These are phyloP conservation scores for Biancaea sappan DNA, from an alignment of 306 rosid genomes.

Conservation along the genomic window DNA sequence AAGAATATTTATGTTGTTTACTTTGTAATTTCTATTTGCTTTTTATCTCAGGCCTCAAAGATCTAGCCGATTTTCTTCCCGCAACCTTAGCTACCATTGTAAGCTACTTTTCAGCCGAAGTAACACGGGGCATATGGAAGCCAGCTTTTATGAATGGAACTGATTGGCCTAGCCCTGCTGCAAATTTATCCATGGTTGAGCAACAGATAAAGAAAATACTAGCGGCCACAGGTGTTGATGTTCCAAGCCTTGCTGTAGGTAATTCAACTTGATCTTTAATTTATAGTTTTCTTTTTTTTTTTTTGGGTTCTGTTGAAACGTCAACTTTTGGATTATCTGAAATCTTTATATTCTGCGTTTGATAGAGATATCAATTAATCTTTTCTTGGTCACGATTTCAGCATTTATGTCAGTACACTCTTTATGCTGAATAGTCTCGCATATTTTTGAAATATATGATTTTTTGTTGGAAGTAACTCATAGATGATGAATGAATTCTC, in stretches of 20 bases:
- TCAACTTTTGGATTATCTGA: neutral
- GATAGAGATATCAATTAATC: neutral
- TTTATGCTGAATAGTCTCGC: slow-evolving; percentile 6
- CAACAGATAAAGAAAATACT: slow-evolving; percentile 82
- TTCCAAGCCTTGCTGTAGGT: slow-evolving; percentile 89
- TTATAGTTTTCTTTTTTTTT: neutral
- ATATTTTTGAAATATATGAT: slow-evolving; percentile 25
- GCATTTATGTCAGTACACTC: slow-evolving; percentile 17
- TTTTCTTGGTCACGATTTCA: slow-evolving; percentile 17
- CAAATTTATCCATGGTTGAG: slow-evolving; percentile 75
- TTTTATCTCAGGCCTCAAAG: slow-evolving; percentile 76
- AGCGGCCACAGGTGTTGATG: slow-evolving; percentile 92
- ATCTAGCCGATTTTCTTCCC: slow-evolving; percentile 89
- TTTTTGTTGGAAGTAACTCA: slow-evolving; percentile 5
- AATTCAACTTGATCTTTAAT: slow-evolving; percentile 37
- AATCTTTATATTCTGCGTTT: slow-evolving; percentile 5
- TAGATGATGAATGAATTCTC: neutral
- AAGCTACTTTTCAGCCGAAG: slow-evolving; percentile 93
- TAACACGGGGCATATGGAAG: slow-evolving; percentile 95
- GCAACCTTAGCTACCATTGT: slow-evolving; percentile 86
- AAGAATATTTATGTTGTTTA: slow-evolving; percentile 22
- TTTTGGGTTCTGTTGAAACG: slow-evolving; percentile 7
- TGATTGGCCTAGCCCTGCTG: slow-evolving; percentile 99
- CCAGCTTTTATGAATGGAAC: slow-evolving; percentile 94
- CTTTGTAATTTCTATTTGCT: slow-evolving; percentile 24